phyloP scores from a whole-genome alignment of 1,139 yeast species.

The Hyphopichia burtonii region DNA sequence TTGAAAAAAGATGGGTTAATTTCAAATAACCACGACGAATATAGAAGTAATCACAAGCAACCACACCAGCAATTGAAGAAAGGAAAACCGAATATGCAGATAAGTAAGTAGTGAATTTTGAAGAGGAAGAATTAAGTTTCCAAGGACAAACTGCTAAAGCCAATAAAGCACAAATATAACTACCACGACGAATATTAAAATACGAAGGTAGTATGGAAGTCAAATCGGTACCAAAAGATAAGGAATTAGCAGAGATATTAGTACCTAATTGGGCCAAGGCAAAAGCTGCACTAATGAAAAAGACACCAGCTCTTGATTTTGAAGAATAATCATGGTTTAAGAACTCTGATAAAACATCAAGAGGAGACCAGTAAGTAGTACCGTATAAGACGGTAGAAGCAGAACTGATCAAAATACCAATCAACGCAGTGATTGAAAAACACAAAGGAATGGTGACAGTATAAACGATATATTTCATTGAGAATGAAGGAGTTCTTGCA shows the following conservation, averaged over 20 bases:
- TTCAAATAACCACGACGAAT: slow-evolving; percentile 72
- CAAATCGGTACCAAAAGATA: slow-evolving; percentile 89
- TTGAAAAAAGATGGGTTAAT: slow-evolving; percentile 61
- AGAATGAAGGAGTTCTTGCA: slow-evolving; percentile 50
- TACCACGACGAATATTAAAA: slow-evolving; percentile 79
- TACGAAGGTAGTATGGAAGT: slow-evolving; percentile 79
- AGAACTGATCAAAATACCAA: slow-evolving; percentile 85
- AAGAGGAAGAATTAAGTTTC: slow-evolving; percentile 74
- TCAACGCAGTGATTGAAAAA: slow-evolving; percentile 77
- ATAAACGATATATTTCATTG: slow-evolving; percentile 44
- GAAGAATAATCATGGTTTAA: slow-evolving; percentile 54
- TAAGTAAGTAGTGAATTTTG: slow-evolving; percentile 78
- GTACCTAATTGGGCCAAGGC: slow-evolving; percentile 88
- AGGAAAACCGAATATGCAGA: slow-evolving; percentile 86
- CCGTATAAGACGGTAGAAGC: slow-evolving; percentile 73
- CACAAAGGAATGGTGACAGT: slow-evolving; percentile 70
- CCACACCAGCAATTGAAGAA: slow-evolving; percentile 83
- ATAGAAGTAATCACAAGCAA: slow-evolving; percentile 72
- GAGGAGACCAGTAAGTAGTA: slow-evolving; percentile 79
- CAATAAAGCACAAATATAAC: slow-evolving; percentile 73
- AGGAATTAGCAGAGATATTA: slow-evolving; percentile 86
- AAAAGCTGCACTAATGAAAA: slow-evolving; percentile 73
- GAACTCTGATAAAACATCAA: slow-evolving; percentile 69
- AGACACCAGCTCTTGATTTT: slow-evolving; percentile 76
- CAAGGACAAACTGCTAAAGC: slow-evolving; percentile 86